Evolutionary conservation across 805 yeast genomes (phyloP).

Genomic region (Kazachstania kunashirensis): DNA sequence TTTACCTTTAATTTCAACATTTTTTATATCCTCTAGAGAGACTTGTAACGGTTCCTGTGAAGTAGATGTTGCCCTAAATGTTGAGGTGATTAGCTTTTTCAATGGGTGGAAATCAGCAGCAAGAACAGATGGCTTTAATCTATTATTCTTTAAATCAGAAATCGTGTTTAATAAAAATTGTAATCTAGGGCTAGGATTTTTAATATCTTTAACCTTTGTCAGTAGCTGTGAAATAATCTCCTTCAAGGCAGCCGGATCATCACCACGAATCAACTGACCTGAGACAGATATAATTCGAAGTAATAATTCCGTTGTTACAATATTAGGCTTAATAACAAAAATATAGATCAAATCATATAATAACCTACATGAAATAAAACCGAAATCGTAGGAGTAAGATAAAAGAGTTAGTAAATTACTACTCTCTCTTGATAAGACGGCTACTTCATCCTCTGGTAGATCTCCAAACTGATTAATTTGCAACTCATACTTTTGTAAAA

Average conservation of each 20-base stretch:
- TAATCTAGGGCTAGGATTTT: constrained; percentile 59
- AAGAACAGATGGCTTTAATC: constrained; percentile 39
- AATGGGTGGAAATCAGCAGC: constrained; percentile 28
- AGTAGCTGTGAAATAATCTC: constrained; percentile 47
- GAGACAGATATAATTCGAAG: constrained; percentile 61
- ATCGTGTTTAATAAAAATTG: constrained; percentile 79
- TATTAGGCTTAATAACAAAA: constrained; percentile 49
- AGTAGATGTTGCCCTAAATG: constrained; percentile 31
- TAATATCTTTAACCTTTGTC: constrained; percentile 23
- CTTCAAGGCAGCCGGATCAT: constrained; percentile 79
- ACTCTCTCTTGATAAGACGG: constrained; percentile 35
- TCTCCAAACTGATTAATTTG: constrained; percentile 8
- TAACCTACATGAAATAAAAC: constrained; percentile 61
- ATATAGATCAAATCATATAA: constrained; percentile 63
- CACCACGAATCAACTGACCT: constrained; percentile 79
- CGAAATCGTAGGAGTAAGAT: constrained; percentile 68
- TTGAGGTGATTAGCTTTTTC: constrained; percentile 43
- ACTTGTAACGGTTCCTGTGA: constrained; percentile 71
- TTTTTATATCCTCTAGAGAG: constrained; percentile 61
- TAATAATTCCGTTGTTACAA: constrained; percentile 66
- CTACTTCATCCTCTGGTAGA: constrained; percentile 8
- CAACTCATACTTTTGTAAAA: constrained; percentile 36
- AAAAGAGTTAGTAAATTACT: constrained; percentile 65
- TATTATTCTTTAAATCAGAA: constrained; percentile 77
- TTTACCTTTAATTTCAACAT: constrained; percentile 73